phyloP scores from a whole-genome alignment of 2,329 filamentous ascomycete genomes.

The Bipolaris gigantea region DNA sequence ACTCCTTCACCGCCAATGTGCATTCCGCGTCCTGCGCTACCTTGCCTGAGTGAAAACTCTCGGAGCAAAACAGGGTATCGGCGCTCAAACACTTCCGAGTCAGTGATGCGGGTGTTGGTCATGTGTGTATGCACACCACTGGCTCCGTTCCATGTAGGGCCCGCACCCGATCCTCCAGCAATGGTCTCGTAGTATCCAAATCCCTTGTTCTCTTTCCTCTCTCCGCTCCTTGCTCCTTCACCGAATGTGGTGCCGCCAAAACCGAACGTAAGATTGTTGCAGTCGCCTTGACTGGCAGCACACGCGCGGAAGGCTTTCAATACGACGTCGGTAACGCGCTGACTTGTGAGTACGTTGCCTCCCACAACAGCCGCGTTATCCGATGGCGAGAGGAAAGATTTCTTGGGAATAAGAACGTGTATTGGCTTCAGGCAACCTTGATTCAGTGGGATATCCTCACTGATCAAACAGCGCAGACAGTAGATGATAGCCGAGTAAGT shows the following conservation, averaged over 20 bases:
- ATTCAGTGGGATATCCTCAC: conserved; percentile 81
- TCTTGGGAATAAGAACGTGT: conserved; percentile 70
- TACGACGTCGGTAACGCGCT: conserved; percentile 82
- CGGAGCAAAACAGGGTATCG: conserved; percentile 74
- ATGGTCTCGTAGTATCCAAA: conserved; percentile 91
- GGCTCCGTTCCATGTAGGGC: conserved; percentile 71
- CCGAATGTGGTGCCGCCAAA: conserved; percentile 61
- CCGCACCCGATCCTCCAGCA: conserved; percentile 74
- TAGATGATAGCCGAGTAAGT: conserved; percentile 86
- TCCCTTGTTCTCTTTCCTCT: conserved; percentile 62
- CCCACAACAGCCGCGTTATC: conserved; percentile 79
- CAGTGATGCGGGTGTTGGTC: conserved; percentile 84
- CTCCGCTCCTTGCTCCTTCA: conserved; percentile 10
- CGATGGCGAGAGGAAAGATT: conserved; percentile 73
- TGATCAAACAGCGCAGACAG: conserved; percentile 77
- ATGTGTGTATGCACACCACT: conserved; percentile 81
- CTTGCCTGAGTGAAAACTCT: conserved; percentile 66
- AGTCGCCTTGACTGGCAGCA: conserved; percentile 77
- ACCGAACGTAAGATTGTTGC: conserved; percentile 84
- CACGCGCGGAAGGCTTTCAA: conserved; percentile 78
- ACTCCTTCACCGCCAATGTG: conserved; percentile 76
- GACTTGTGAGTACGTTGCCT: conserved; percentile 76
- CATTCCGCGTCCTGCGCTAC: conserved; percentile 66
- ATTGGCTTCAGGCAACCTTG: conserved; percentile 82
- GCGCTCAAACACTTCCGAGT: conserved; percentile 76